phyloP scores from a whole-genome alignment of 352 stramenopile species.

The Phytophthora aleatoria region DNA sequence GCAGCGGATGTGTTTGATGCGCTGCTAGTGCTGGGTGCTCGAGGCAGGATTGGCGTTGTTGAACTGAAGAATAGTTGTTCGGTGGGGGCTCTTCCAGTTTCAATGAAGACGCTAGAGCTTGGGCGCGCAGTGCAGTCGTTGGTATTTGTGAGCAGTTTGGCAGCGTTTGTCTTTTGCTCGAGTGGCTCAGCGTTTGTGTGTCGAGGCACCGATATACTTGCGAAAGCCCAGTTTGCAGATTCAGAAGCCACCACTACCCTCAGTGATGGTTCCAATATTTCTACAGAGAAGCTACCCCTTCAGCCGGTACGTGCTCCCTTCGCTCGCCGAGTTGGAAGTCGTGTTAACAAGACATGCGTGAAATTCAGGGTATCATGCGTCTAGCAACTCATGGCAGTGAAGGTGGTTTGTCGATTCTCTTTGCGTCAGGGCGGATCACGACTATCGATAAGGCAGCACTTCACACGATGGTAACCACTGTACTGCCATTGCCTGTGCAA shows the following conservation, averaged over 20 bases:
- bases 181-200: slow-evolving; percentile 33
- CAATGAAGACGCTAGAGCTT: slow-evolving; percentile 24
- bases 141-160: slow-evolving; percentile 31
- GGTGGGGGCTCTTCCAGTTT: slow-evolving; percentile 11
- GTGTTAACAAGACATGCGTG: slow-evolving; percentile 6
- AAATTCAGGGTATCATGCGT: slow-evolving; percentile 36
- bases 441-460: slow-evolving; percentile 30
- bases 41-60: slow-evolving; percentile 23
- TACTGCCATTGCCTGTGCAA: slow-evolving; percentile 20
- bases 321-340: background rate
- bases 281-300: slow-evolving; percentile 37
- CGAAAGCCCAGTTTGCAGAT: background rate
- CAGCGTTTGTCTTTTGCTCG: slow-evolving; percentile 41
- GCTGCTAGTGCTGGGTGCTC: slow-evolving; percentile 29
- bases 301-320: slow-evolving; percentile 23
- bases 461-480: slow-evolving; percentile 19
- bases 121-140: slow-evolving; percentile 30
- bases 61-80: slow-evolving; percentile 1
- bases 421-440: slow-evolving; percentile 38
- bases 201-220: slow-evolving; percentile 17
- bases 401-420: slow-evolving; percentile 38
- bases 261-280: background rate
- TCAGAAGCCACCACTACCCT: background rate
- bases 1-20: slow-evolving; percentile 14
- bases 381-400: slow-evolving; percentile 27